A percentile compares a stretch with the other conserved stretches of the same genome.
Evolutionary conservation across 768 basidiomycete genomes (phyloP).

Genomic region (Lentinus tigrinus): DNA sequence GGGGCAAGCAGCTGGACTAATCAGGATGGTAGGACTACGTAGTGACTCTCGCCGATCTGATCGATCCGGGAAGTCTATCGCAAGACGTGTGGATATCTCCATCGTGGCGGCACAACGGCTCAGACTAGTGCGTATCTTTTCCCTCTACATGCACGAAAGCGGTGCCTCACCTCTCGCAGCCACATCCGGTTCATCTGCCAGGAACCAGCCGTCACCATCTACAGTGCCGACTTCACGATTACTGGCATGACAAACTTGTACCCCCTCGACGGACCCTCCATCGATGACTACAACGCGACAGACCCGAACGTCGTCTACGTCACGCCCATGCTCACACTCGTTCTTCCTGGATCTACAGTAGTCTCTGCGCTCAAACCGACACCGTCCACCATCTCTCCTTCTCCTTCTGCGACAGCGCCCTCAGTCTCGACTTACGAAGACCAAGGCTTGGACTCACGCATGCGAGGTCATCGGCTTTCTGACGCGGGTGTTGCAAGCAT

Average conservation of each 20-base stretch:
- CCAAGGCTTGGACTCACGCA: not conserved
- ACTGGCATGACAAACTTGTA: slow-evolving; percentile 18
- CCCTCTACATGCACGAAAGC: not conserved
- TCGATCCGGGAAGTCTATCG: slow-evolving; percentile 35
- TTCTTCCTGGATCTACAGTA: slow-evolving; percentile 11
- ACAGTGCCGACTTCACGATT: slow-evolving; percentile 53
- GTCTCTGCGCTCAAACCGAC: slow-evolving; percentile 9
- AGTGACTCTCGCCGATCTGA: slow-evolving; percentile 41
- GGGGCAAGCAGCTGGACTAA: not conserved
- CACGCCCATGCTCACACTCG: slow-evolving; percentile 13
- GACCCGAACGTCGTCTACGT: slow-evolving; percentile 4
- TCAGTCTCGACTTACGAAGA: not conserved
- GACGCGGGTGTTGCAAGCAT: slow-evolving; percentile 1
- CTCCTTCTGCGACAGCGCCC: not conserved
- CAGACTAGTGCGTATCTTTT: slow-evolving; percentile 32
- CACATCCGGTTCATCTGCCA: slow-evolving; percentile 34
- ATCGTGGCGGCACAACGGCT: slow-evolving; percentile 23
- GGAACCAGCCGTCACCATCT: slow-evolving; percentile 35
- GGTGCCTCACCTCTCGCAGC: slow-evolving; percentile 14
- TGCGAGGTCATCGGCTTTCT: not conserved
- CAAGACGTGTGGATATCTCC: slow-evolving; percentile 31
- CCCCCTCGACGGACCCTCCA: slow-evolving; percentile 7
- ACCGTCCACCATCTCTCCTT: not conserved
- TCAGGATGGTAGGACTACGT: slow-evolving; percentile 37
- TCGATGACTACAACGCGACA: slow-evolving; percentile 11